Percentiles rank a stretch among this genome's conserved stretches.
Evolutionary conservation across 495 filamentous ascomycete genomes (phyloP).

Genomic region (Monascus purpureus): DNA sequence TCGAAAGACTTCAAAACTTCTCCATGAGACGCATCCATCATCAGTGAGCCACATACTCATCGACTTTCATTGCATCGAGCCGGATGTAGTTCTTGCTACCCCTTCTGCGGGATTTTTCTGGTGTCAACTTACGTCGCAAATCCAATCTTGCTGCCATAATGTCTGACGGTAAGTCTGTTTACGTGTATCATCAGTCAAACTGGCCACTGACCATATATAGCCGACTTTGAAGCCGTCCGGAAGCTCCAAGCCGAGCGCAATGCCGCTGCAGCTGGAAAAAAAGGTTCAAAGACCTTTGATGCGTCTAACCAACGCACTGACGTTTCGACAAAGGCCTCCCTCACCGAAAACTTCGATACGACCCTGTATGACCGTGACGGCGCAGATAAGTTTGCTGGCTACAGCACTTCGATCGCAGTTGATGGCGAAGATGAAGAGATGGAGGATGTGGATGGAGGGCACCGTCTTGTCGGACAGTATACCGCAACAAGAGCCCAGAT

Average conservation of each 20-base stretch:
- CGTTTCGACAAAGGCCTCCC: slow-evolving; percentile 81
- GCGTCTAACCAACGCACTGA: slow-evolving; percentile 77
- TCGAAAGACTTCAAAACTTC: no score
- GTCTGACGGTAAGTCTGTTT: slow-evolving; percentile 44
- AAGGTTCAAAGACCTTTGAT: slow-evolving; percentile 81
- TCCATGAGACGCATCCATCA: no score
- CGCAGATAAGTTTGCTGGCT: slow-evolving; percentile 75
- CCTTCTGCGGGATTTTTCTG: slow-evolving; percentile 16
- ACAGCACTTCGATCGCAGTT: slow-evolving; percentile 74
- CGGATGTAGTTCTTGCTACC: slow-evolving; percentile 29
- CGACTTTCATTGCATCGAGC: no score
- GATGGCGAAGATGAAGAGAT: slow-evolving; percentile 75
- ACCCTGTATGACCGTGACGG: slow-evolving; percentile 77
- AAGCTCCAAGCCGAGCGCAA: slow-evolving; percentile 88
- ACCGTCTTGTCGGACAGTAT: slow-evolving; percentile 88
- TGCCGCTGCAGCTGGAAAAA: slow-evolving; percentile 63
- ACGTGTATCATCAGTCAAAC: slow-evolving; percentile 5
- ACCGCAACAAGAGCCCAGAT: slow-evolving; percentile 84
- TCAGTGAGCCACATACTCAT: no score
- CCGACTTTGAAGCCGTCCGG: slow-evolving; percentile 71
- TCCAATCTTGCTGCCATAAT: slow-evolving; percentile 22
- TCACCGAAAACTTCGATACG: slow-evolving; percentile 91
- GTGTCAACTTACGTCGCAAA: slow-evolving; percentile 12
- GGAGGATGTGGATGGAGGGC: slow-evolving; percentile 57
- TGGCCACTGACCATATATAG: slow-evolving; percentile 24